Conservation (phyloP, 306 rosid genomes). For the Acmispon strigosus region DNA sequence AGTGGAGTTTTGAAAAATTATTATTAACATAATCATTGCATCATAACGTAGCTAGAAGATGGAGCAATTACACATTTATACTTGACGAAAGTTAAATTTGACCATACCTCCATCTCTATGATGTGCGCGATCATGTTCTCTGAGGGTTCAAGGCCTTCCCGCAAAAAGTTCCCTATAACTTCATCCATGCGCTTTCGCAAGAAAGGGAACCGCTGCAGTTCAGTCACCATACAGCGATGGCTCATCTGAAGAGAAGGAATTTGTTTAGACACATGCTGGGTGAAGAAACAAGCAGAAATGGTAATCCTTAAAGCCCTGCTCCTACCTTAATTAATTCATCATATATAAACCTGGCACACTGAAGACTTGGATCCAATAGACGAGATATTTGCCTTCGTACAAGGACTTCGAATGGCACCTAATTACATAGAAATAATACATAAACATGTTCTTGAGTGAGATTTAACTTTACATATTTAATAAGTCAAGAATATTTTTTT, state of each 20-base stretch:
- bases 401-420: constrained; percentile 98
- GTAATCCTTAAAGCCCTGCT: constrained; percentile 11
- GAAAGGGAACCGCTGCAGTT: constrained; percentile 88
- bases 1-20: not conserved
- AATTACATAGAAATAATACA: constrained; percentile 17
- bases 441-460: not conserved
- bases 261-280: constrained; percentile 8
- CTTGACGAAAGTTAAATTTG: not conserved
- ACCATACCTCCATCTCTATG: constrained; percentile 90
- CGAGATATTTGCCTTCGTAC: constrained; percentile 91
- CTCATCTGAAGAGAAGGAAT: constrained; percentile 61
- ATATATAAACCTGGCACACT: constrained; percentile 95
- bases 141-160: constrained; percentile 92
- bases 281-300: constrained; percentile 2
- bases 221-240: constrained; percentile 78
- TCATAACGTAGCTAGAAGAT: not conserved
- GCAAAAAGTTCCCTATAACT: constrained; percentile 79
- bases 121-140: constrained; percentile 91
- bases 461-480: not conserved
- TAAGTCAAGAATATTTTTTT: not conserved
- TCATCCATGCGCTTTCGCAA: constrained; percentile 95
- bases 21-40: not conserved
- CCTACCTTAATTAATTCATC: constrained; percentile 85
- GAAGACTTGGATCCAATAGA: constrained; percentile 94
- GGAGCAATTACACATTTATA: not conserved